These are phyloP conservation scores for Ormosia emarginata DNA, from an alignment of 306 rosid genomes.

Conservation along the genomic window DNA sequence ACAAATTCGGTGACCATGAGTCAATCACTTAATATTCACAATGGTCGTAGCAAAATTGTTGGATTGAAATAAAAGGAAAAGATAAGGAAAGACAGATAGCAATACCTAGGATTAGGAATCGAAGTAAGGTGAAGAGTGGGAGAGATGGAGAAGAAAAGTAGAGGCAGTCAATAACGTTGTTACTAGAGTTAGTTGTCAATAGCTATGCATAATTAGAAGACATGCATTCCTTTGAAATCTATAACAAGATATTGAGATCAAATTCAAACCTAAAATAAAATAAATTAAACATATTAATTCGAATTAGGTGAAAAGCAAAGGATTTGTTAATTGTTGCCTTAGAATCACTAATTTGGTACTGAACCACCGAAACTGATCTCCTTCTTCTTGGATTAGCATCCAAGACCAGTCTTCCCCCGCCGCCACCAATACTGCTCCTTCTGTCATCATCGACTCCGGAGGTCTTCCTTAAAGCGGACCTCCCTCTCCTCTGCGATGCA, in stretches of 20 bases:
- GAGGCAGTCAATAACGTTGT: no score
- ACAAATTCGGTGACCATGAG: no score
- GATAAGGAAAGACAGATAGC: no score
- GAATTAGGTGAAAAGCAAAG: background rate
- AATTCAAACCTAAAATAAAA: background rate
- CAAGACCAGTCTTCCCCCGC: constrained; percentile 41
- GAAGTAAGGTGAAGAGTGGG: no score
- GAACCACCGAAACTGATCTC: constrained; percentile 82
- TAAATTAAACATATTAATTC: background rate
- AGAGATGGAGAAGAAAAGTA: no score
- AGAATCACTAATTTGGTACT: constrained; percentile 85
- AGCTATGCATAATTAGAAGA: background rate
- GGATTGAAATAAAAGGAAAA: no score
- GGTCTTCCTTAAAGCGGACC: constrained; percentile 83
- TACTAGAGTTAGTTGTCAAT: no score
- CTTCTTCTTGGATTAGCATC: constrained; percentile 69
- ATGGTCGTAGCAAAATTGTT: no score
- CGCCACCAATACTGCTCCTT: constrained; percentile 31
- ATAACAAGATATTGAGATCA: background rate
- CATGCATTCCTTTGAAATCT: background rate
- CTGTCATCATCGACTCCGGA: constrained; percentile 44
- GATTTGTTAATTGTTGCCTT: constrained; percentile 54
- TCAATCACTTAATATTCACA: no score
- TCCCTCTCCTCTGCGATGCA: constrained; percentile 70
- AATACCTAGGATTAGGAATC: no score